Percentiles rank a stretch among this genome's conserved stretches.
Conservation (phyloP, 2,329 filamentous ascomycete genomes). For the Talaromyces rugulosus region DNA sequence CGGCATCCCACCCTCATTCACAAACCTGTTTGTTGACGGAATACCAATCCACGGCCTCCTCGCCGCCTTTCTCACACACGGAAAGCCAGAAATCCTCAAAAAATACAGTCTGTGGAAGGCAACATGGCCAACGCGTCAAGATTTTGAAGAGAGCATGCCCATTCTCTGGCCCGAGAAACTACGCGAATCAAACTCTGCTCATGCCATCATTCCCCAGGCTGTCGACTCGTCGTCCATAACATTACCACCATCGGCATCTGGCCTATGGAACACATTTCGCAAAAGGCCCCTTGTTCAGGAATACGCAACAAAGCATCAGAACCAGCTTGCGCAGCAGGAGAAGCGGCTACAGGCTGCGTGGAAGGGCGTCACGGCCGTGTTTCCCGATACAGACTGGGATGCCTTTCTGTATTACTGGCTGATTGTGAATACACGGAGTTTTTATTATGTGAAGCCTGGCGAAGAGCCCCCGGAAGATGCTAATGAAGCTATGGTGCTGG, state of each 20-base stretch:
- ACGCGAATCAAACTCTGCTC: slow-evolving; percentile 35
- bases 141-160: slow-evolving; percentile 58
- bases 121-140: slow-evolving; percentile 60
- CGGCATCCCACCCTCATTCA: slow-evolving; percentile 53
- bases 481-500: slow-evolving; percentile 44
- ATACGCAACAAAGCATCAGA: slow-evolving; percentile 31
- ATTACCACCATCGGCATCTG: slow-evolving; percentile 36
- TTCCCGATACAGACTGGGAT: slow-evolving; percentile 40
- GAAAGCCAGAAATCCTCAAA: slow-evolving; percentile 39
- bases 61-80: slow-evolving; percentile 61
- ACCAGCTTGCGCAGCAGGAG: slow-evolving; percentile 48
- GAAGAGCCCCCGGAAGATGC: slow-evolving; percentile 32
- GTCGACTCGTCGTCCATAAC: slow-evolving; percentile 9
- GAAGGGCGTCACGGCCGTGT: slow-evolving; percentile 38
- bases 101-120: slow-evolving; percentile 58
- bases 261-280: slow-evolving; percentile 29
- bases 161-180: slow-evolving; percentile 49
- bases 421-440: slow-evolving; percentile 57
- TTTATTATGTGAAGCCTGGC: slow-evolving; percentile 51
- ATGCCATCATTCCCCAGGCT: slow-evolving; percentile 12
- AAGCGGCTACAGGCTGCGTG: slow-evolving; percentile 51
- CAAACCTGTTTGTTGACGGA: slow-evolving; percentile 46
- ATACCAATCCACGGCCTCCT: slow-evolving; percentile 67
- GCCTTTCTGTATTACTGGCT: slow-evolving; percentile 56
- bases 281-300: slow-evolving; percentile 28